These are phyloP conservation scores for Cutaneotrichosporon mucoides DNA, from an alignment of 1,284 basidiomycete species.

Conservation along the genomic window DNA sequence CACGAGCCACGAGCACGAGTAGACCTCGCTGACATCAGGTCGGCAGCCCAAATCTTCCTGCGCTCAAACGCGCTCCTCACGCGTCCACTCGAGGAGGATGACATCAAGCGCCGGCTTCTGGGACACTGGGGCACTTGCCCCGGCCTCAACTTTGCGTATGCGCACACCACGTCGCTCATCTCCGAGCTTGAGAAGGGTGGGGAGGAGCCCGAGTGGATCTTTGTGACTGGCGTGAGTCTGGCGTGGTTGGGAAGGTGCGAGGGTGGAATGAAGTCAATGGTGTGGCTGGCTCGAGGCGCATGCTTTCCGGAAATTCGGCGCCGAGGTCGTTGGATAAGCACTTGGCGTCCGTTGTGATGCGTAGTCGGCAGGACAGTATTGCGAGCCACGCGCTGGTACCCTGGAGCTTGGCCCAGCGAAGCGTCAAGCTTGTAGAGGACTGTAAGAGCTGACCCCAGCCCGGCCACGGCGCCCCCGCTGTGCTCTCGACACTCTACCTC, in stretches of 20 bases:
- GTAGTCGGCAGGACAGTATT: too few relatives aligned
- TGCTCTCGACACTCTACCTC: constrained; percentile 74
- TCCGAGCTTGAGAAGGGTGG: constrained; percentile 54
- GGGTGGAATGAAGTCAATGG: too few relatives aligned
- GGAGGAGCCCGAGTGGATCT: constrained; percentile 50
- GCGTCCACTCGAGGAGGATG: constrained; percentile 57
- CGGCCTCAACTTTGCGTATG: constrained; percentile 71
- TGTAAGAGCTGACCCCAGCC: not conserved
- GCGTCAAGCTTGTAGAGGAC: too few relatives aligned
- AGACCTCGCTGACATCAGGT: constrained; percentile 8
- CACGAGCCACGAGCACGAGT: too few relatives aligned
- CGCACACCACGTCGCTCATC: constrained; percentile 73
- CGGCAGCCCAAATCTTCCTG: constrained; percentile 66
- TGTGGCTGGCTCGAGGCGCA: too few relatives aligned
- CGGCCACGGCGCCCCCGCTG: constrained; percentile 79
- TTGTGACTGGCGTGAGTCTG: constrained; percentile 54
- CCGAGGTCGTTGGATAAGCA: too few relatives aligned
- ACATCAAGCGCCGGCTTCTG: constrained; percentile 74
- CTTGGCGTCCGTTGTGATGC: too few relatives aligned
- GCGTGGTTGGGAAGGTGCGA: too few relatives aligned
- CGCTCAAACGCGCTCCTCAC: constrained; percentile 67
- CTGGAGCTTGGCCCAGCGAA: too few relatives aligned
- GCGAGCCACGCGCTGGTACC: too few relatives aligned
- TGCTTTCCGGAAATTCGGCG: too few relatives aligned
- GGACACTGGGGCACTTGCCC: constrained; percentile 54